phyloP scores from a whole-genome alignment of 2,329 filamentous ascomycete species.

The Clonostachys chloroleuca region DNA sequence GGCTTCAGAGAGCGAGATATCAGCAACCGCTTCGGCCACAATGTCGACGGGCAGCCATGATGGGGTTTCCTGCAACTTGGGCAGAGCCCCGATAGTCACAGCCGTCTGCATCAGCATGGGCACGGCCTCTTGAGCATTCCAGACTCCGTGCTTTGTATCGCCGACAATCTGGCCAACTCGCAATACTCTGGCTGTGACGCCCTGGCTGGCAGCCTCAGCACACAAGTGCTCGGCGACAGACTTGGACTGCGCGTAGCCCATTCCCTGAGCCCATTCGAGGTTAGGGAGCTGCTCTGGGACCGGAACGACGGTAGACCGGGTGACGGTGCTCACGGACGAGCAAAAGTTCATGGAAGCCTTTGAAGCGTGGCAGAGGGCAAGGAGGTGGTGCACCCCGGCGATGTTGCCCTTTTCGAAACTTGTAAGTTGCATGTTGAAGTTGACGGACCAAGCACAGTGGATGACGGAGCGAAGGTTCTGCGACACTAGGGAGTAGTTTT shows the following conservation, averaged over 20 bases:
- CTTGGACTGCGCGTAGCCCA: constrained; percentile 37
- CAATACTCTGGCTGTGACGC: constrained; percentile 23
- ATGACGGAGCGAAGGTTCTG: constrained; percentile 33
- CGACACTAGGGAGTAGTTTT: constrained; percentile 16
- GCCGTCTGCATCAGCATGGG: constrained; percentile 46
- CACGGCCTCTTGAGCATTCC: constrained; percentile 47
- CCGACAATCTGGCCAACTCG: constrained; percentile 46
- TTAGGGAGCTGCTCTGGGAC: constrained; percentile 28
- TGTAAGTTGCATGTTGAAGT: constrained; percentile 47
- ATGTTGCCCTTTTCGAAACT: constrained; percentile 45
- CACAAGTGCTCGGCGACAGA: constrained; percentile 31
- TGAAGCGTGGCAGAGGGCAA: constrained; percentile 26
- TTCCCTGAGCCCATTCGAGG: constrained; percentile 34
- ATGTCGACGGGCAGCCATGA: constrained; percentile 37
- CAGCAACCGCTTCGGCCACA: constrained; percentile 26
- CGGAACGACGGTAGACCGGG: constrained; percentile 21
- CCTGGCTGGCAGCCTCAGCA: constrained; percentile 20
- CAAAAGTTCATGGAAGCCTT: constrained; percentile 40
- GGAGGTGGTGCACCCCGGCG: constrained; percentile 35
- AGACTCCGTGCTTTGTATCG: constrained; percentile 38
- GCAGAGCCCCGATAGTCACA: constrained; percentile 38
- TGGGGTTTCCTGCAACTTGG: constrained; percentile 35
- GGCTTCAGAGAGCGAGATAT: constrained; percentile 14
- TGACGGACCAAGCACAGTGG: constrained; percentile 50
- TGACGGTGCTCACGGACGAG: constrained; percentile 40